Evolutionary conservation across 306 rosid species (phyloP).

Genomic region (Cercis canadensis): DNA sequence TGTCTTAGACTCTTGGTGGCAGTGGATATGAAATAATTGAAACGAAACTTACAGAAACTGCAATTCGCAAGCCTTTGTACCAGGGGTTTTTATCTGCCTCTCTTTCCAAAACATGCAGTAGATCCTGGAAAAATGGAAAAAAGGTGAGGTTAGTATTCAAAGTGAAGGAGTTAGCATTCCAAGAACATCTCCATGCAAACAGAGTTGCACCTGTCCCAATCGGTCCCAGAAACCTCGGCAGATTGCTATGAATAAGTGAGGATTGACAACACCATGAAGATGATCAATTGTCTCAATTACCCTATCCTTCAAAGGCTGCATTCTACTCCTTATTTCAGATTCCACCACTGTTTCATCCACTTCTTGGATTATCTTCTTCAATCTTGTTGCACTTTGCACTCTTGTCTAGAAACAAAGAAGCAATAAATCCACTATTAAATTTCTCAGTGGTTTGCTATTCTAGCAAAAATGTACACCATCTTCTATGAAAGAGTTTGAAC

Average conservation of each 20-base stretch:
- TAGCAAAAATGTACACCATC: too few relatives aligned
- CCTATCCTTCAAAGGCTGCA: slow-evolving; percentile 40
- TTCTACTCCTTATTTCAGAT: slow-evolving; percentile 30
- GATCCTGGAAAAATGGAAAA: slow-evolving; percentile 25
- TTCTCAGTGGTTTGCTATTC: neutral
- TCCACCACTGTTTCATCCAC: slow-evolving; percentile 29
- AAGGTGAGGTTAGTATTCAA: neutral
- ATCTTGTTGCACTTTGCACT: slow-evolving; percentile 37
- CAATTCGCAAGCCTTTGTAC: slow-evolving; percentile 39
- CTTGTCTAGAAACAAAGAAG: slow-evolving; percentile 35
- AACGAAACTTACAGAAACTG: slow-evolving; percentile 42
- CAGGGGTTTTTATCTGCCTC: slow-evolving; percentile 29
- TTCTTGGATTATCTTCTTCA: slow-evolving; percentile 45
- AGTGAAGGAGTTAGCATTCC: neutral
- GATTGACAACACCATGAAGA: slow-evolving; percentile 34
- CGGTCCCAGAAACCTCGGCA: slow-evolving; percentile 44
- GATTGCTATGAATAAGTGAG: slow-evolving; percentile 40
- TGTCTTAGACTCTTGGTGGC: too few relatives aligned
- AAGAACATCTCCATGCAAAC: neutral
- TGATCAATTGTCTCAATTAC: slow-evolving; percentile 31
- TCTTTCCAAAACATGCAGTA: slow-evolving; percentile 37
- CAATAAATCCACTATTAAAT: neutral
- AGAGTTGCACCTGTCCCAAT: slow-evolving; percentile 40
- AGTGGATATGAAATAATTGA: too few relatives aligned
- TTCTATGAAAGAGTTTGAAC: neutral